Base-by-base conservation (phyloP, 768 basidiomycete genomes). In the Mycena kentingensis region DNA sequence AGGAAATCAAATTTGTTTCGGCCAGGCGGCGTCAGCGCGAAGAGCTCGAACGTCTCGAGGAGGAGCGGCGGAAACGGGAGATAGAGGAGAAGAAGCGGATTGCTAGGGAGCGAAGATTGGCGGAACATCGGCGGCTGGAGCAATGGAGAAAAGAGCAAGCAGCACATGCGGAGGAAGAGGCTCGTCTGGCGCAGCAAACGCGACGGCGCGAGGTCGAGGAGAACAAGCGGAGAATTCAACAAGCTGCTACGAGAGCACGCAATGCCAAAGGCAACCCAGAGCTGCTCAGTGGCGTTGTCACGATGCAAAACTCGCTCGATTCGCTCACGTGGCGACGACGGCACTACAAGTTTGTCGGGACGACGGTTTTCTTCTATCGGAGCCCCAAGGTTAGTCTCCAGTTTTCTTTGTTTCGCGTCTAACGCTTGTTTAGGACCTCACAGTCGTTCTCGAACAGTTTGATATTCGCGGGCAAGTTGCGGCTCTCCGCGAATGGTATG, bases 241-340 rank as follows among this genome's bases (percentile, higher is more conserved):
- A 72, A 37, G 75, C 71, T 4, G 75, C 78, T 31, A 70, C 74
- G 34, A 75, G 73, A 46, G 69, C 76, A 29, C 75, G 71, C 47
- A 61, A 65, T 46, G 68, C 71, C 15, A 69, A 67, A 49, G 68
- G 71, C 15, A 70, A 71, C 29, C 57, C 66, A 1, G 58, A 60
- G 3, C 56, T 77, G 15, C 59, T 75, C 46, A 71, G 73, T 11
- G 86, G 85, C 0, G 85, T 84, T 82, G 77, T 84, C 3, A 84
- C 83, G 1, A 70, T 86, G 45, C 84, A 85, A 62, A 76, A 77
- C 3, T 70, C n/a, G n/a, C n/a, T 71, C 25, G 79, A 81, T 13
- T 73, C 72, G 3, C 65, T 83, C 48, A 69, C 75, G 1, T 88
- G 86, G 86, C 82, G 81, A 60, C 73, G 86, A 52, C 72, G 84